Conservation (phyloP, 768 basidiomycete genomes). For the Saitozyma sp. region DNA sequence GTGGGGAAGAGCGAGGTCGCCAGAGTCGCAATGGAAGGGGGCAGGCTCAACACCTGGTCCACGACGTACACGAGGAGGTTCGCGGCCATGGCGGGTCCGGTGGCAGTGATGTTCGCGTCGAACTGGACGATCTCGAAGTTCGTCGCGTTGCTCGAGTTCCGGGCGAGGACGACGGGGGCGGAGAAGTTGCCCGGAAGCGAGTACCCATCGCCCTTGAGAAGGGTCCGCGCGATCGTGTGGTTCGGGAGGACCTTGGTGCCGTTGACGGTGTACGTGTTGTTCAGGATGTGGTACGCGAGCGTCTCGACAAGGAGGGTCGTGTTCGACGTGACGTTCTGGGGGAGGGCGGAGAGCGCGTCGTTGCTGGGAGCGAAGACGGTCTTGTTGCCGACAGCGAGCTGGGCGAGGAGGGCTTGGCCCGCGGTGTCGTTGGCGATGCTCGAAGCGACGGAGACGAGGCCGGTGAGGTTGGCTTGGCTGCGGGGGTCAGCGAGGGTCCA, state of each 20-base stretch:
- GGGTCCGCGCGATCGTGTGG: conserved; percentile 65
- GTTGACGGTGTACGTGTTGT: conserved; percentile 58
- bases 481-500: neutral
- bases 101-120: conserved; percentile 54
- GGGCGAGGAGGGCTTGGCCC: conserved; percentile 57
- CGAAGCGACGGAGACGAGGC: conserved; percentile 55
- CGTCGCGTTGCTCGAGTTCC: conserved; percentile 50
- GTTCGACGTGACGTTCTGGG: conserved; percentile 51
- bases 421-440: conserved; percentile 56
- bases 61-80: conserved; percentile 50
- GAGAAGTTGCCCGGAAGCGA: conserved; percentile 63
- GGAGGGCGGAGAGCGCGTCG: conserved; percentile 56
- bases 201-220: conserved; percentile 59
- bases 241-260: conserved; percentile 59
- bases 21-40: conserved; percentile 57
- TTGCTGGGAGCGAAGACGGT: conserved; percentile 63
- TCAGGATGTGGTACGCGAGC: conserved; percentile 57
- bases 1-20: conserved; percentile 56
- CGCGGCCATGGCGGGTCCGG: conserved; percentile 32
- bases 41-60: conserved; percentile 58
- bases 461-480: conserved; percentile 51
- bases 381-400: conserved; percentile 48
- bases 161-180: conserved; percentile 40
- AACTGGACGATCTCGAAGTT: conserved; percentile 58
- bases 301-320: conserved; percentile 56